Conservation (phyloP, 2,329 filamentous ascomycete species). For the Xylariomycetidae sp. region DNA sequence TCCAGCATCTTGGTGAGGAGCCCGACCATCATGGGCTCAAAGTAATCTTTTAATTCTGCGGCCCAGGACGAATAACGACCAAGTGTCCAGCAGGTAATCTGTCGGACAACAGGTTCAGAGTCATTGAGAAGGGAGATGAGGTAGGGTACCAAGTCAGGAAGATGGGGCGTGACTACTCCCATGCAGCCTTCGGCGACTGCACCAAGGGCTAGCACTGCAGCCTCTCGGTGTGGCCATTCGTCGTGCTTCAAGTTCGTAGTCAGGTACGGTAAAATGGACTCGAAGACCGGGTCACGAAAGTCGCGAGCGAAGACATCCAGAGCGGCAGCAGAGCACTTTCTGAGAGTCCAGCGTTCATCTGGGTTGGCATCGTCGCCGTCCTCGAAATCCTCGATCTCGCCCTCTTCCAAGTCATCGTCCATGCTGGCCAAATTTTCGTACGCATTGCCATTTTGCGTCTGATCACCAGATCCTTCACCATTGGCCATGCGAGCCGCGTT, state of each 20-base stretch:
- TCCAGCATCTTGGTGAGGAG: conserved; percentile 94
- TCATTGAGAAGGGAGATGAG: conserved; percentile 83
- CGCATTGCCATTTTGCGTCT: conserved; percentile 47
- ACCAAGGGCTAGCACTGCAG: conserved; percentile 87
- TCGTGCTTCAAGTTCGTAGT: conserved; percentile 82
- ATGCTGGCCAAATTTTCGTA: conserved; percentile 54
- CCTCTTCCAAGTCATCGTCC: conserved; percentile 79
- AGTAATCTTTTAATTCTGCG: conserved; percentile 72
- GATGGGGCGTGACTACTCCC: conserved; percentile 80
- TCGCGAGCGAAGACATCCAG: conserved; percentile 91
- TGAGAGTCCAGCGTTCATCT: conserved; percentile 89
- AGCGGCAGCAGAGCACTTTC: conserved; percentile 94
- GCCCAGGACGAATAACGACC: conserved; percentile 94
- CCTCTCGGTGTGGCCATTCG: conserved; percentile 90
- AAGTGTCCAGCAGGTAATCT: conserved; percentile 97
- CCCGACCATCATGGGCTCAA: conserved; percentile 95
- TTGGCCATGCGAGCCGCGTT: conserved; percentile 54
- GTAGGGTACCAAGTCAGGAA: conserved; percentile 86
- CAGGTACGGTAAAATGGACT: conserved; percentile 87
- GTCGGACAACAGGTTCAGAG: conserved; percentile 81
- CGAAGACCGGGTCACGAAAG: conserved; percentile 83
- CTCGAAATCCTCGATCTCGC: conserved; percentile 73
- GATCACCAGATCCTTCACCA: conserved; percentile 45
- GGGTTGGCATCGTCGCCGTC: conserved; percentile 77
- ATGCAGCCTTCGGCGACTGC: conserved; percentile 95